phyloP scores from a whole-genome alignment of 345 rosid genomes.

The Citrus hindsii region DNA sequence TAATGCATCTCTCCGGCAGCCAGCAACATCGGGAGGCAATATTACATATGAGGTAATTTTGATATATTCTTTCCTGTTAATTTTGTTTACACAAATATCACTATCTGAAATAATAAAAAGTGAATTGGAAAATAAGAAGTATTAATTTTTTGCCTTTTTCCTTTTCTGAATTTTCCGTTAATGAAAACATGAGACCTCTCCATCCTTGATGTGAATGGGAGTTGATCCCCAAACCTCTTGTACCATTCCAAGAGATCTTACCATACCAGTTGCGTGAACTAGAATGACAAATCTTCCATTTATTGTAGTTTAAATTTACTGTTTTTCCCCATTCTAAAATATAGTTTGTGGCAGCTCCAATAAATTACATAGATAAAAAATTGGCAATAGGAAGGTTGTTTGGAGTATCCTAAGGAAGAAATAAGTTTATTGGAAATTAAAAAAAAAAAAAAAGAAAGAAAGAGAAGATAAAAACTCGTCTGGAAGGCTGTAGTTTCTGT shows the following conservation, averaged over 20 bases:
- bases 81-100: background rate
- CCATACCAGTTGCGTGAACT: background rate
- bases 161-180: background rate
- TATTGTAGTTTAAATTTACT: background rate
- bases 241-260: background rate
- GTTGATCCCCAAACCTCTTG: too few species aligned
- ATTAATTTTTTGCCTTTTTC: background rate
- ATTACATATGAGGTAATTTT: conserved; percentile 72
- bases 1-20: conserved; percentile 76
- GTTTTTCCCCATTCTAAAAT: background rate
- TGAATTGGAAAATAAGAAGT: background rate
- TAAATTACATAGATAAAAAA: background rate
- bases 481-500: background rate
- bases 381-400: background rate
- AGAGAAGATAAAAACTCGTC: background rate
- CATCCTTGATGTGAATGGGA: background rate
- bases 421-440: background rate
- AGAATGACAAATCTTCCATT: background rate
- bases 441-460: too few species aligned
- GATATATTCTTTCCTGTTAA: background rate
- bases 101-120: background rate
- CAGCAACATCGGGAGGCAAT: conserved; percentile 74
- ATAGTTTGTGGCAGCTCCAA: background rate
- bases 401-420: background rate
- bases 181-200: background rate